A percentile compares a stretch with the other conserved stretches of the same genome.
Evolutionary conservation across 352 stramenopile species (phyloP).

Genomic region (Pilasporangium apinafurcum): DNA sequence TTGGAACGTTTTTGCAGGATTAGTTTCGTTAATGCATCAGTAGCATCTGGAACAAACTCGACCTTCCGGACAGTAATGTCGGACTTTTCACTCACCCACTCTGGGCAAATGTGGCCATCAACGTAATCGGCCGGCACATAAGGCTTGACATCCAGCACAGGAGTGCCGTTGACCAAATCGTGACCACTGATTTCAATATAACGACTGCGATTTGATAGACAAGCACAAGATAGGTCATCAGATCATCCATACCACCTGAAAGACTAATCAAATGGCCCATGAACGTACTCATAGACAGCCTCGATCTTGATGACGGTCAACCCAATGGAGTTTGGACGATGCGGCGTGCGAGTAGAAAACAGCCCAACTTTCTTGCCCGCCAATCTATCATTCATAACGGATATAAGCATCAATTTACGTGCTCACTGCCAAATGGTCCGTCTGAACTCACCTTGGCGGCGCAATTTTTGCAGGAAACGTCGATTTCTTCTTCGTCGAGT

Average conservation of each 20-base stretch:
- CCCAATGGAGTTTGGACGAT: constrained; percentile 95
- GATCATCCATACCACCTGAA: no score
- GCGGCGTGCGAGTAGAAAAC: constrained; percentile 95
- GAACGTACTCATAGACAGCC: constrained; percentile 55
- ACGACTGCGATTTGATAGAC: constrained; percentile 14
- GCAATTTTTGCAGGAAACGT: constrained; percentile 81
- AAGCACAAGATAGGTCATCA: constrained; percentile 1
- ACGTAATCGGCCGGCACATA: constrained; percentile 90
- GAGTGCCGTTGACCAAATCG: constrained; percentile 95
- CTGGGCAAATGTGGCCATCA: constrained; percentile 38
- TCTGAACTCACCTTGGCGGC: constrained; percentile 27
- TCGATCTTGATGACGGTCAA: constrained; percentile 90
- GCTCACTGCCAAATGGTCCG: no score
- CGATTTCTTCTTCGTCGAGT: constrained; percentile 28
- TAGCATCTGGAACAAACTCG: constrained; percentile 41
- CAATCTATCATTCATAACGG: constrained; percentile 31
- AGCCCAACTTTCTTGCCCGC: constrained; percentile 87
- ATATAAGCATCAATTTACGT: no score
- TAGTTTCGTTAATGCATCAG: constrained; percentile 26
- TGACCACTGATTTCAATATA: constrained; percentile 90
- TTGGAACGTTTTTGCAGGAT: constrained; percentile 34
- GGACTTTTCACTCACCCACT: constrained; percentile 61
- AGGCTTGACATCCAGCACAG: constrained; percentile 98
- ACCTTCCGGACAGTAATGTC: constrained; percentile 40
- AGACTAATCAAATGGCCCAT: no score